Conservation (phyloP, 495 filamentous ascomycete genomes). For the Gamarada debralockiae region DNA sequence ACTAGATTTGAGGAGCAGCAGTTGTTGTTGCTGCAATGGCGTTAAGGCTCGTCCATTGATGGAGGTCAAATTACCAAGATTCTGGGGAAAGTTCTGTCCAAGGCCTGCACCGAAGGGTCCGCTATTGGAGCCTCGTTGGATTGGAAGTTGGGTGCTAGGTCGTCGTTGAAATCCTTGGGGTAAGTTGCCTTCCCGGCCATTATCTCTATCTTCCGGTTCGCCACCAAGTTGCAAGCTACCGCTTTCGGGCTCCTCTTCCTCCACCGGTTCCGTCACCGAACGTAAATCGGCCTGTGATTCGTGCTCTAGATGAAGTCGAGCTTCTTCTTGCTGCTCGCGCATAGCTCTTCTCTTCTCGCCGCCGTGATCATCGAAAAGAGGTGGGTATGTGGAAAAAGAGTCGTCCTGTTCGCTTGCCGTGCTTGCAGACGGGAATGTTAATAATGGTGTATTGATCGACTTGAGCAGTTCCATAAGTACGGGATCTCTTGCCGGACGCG, state of each 20-base stretch:
- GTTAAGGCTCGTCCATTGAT: slow-evolving; percentile 70
- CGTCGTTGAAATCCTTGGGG: slow-evolving; percentile 48
- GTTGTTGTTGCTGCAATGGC: slow-evolving; percentile 74
- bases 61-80: slow-evolving; percentile 38
- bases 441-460: slow-evolving; percentile 16
- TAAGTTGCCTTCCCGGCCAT: slow-evolving; percentile 40
- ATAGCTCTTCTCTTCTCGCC: slow-evolving; percentile 70
- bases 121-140: slow-evolving; percentile 56
- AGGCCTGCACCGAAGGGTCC: slow-evolving; percentile 47
- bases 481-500: slow-evolving; percentile 19
- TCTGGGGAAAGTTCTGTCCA: slow-evolving; percentile 47
- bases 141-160: slow-evolving; percentile 66
- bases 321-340: slow-evolving; percentile 66
- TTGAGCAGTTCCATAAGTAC: slow-evolving; percentile 17
- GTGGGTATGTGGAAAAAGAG: slow-evolving; percentile 45
- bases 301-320: slow-evolving; percentile 58
- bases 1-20: slow-evolving; percentile 60
- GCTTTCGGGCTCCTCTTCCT: slow-evolving; percentile 64
- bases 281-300: slow-evolving; percentile 41
- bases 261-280: slow-evolving; percentile 31
- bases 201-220: slow-evolving; percentile 76
- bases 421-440: neutral
- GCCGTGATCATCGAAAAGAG: slow-evolving; percentile 75
- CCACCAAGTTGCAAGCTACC: slow-evolving; percentile 88
- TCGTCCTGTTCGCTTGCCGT: neutral